These are phyloP conservation scores for Corylus heterophylla DNA, from an alignment of 306 rosid species.

Conservation along the genomic window DNA sequence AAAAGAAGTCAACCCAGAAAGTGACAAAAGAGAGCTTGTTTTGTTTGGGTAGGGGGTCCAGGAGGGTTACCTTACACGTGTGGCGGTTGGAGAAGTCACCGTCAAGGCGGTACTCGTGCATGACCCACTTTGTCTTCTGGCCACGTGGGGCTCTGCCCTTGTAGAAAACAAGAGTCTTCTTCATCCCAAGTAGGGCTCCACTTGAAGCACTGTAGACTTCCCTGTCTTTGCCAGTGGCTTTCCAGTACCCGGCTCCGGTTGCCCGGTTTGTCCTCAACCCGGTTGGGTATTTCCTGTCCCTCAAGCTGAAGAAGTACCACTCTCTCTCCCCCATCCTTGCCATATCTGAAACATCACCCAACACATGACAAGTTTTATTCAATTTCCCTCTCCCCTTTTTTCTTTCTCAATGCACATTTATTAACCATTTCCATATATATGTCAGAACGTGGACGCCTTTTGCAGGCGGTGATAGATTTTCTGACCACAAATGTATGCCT, in stretches of 20 bases:
- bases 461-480: slow-evolving; percentile 13
- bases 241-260: slow-evolving; percentile 82
- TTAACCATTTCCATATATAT: not conserved
- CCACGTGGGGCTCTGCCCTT: slow-evolving; percentile 86
- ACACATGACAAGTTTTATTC: not conserved
- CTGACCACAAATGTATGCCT: not conserved
- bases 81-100: slow-evolving; percentile 50
- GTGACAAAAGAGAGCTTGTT: slow-evolving; percentile 32
- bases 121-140: slow-evolving; percentile 84
- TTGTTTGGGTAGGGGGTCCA: not conserved
- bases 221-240: slow-evolving; percentile 82
- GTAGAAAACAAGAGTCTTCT: slow-evolving; percentile 89
- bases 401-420: not conserved
- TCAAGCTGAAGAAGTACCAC: slow-evolving; percentile 77
- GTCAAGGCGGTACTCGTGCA: slow-evolving; percentile 88
- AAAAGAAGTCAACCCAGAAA: slow-evolving; percentile 38
- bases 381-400: not conserved
- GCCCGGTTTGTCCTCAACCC: slow-evolving; percentile 81
- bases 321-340: slow-evolving; percentile 83
- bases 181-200: slow-evolving; percentile 63
- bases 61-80: slow-evolving; percentile 37
- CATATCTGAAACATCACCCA: slow-evolving; percentile 35
- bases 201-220: slow-evolving; percentile 45
- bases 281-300: slow-evolving; percentile 83
- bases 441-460: not conserved